Conservation (phyloP, 805 yeast genomes). For the Ogataea naganishii region DNA sequence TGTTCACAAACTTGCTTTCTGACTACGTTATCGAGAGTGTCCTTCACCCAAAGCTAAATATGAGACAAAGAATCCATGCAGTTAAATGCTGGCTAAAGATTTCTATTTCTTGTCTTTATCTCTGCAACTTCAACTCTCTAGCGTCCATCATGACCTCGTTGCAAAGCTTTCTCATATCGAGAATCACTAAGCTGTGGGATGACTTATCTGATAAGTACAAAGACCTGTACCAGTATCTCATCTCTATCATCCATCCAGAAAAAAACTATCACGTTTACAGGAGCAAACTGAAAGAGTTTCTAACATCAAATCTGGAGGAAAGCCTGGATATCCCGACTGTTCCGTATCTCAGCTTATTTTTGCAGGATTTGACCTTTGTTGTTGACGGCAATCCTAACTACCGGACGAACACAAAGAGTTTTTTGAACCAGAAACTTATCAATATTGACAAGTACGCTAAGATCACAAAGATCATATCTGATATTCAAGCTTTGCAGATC, state of each 20-base stretch:
- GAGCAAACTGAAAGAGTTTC: slow-evolving; percentile 46
- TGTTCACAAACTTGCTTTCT: slow-evolving; percentile 64
- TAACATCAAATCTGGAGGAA: slow-evolving; percentile 34
- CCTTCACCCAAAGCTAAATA: slow-evolving; percentile 40
- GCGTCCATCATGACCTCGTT: slow-evolving; percentile 73
- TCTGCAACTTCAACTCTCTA: slow-evolving; percentile 69
- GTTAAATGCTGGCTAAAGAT: slow-evolving; percentile 67
- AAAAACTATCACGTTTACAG: slow-evolving; percentile 68
- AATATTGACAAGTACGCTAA: slow-evolving; percentile 69
- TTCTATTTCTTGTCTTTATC: slow-evolving; percentile 61
- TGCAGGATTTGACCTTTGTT: slow-evolving; percentile 76
- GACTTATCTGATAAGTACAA: slow-evolving; percentile 49
- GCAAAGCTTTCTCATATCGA: slow-evolving; percentile 62
- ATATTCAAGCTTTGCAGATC: slow-evolving; percentile 60
- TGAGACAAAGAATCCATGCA: slow-evolving; percentile 43
- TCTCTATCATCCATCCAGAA: slow-evolving; percentile 65
- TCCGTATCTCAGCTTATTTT: slow-evolving; percentile 66
- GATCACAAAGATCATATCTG: slow-evolving; percentile 57
- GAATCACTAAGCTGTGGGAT: slow-evolving; percentile 54
- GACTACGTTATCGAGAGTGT: slow-evolving; percentile 67
- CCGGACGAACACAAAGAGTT: slow-evolving; percentile 43
- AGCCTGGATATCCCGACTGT: slow-evolving; percentile 51
- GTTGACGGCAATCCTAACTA: slow-evolving; percentile 72
- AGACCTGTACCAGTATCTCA: slow-evolving; percentile 53
- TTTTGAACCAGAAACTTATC: slow-evolving; percentile 49